These are phyloP conservation scores for Sporothrix mexicana DNA, from an alignment of 2,329 filamentous ascomycete species.

Conservation along the genomic window DNA sequence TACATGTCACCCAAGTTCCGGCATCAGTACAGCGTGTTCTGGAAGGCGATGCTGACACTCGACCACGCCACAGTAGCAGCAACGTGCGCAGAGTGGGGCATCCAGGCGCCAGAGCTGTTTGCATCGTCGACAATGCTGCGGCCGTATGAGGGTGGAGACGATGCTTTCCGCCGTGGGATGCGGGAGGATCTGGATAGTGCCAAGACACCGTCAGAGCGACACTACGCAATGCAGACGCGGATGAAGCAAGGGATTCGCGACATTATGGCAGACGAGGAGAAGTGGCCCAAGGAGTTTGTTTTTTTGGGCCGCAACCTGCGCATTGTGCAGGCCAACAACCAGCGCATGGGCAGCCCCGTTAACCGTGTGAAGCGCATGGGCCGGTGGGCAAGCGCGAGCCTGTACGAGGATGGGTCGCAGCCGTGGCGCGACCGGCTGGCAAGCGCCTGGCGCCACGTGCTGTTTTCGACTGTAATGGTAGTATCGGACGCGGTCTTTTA, in stretches of 20 bases:
- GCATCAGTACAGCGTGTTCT: constrained; percentile 85
- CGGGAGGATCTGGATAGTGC: constrained; percentile 67
- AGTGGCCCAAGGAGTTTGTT: constrained; percentile 88
- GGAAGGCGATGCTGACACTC: constrained; percentile 92
- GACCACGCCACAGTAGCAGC: constrained; percentile 80
- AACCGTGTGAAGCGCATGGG: constrained; percentile 95
- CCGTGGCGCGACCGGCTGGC: constrained; percentile 65
- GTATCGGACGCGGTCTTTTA: constrained; percentile 83
- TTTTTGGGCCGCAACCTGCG: constrained; percentile 92
- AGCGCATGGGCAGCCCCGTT: constrained; percentile 85
- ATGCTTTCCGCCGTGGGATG: constrained; percentile 67
- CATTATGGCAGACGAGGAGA: constrained; percentile 81
- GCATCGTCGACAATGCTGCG: constrained; percentile 87
- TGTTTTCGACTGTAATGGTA: constrained; percentile 81
- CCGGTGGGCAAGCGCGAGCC: constrained; percentile 81
- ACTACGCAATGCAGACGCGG: constrained; percentile 86
- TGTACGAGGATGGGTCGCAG: constrained; percentile 76
- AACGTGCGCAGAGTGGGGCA: constrained; percentile 82
- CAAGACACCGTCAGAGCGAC: constrained; percentile 70
- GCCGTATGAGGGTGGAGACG: constrained; percentile 86
- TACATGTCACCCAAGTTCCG: constrained; percentile 84
- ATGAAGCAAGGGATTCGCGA: constrained; percentile 72
- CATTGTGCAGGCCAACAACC: constrained; percentile 92
- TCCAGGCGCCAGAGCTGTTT: constrained; percentile 87
- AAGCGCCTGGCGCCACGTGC: constrained; percentile 75